These are phyloP conservation scores for Solanum bulbocastanum DNA, from an alignment of 257 asterid genomes.

Conservation along the genomic window DNA sequence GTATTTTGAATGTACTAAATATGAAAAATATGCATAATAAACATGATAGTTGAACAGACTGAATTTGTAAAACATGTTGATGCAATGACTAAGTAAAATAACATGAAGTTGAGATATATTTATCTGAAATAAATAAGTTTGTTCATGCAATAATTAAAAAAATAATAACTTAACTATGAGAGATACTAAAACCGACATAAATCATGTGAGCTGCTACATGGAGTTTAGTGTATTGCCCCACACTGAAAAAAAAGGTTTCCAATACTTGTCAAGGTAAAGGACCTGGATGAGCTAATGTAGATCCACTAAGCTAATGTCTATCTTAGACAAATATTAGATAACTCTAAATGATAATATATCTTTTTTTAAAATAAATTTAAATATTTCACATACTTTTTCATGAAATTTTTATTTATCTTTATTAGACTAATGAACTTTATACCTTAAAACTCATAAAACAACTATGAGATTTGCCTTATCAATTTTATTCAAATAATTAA, in stretches of 20 bases:
- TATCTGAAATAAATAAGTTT: not conserved
- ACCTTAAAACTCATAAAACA: not conserved
- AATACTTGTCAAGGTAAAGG: not conserved
- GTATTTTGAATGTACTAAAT: not conserved
- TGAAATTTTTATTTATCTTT: no score
- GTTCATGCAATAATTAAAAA: not conserved
- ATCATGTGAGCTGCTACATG: not conserved
- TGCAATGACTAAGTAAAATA: not conserved
- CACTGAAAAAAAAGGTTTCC: no score
- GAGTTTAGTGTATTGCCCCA: rapidly evolving
- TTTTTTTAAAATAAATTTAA: no score
- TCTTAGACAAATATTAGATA: not conserved
- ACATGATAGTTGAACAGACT: not conserved
- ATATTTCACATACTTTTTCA: not conserved
- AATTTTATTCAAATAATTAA: no score
- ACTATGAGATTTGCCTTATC: not conserved
- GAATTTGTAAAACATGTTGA: not conserved
- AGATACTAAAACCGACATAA: not conserved
- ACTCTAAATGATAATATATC: not conserved
- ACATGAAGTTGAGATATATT: not conserved
- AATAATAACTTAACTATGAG: not conserved
- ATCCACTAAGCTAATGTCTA: not conserved
- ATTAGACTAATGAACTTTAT: not conserved
- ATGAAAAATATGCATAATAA: not conserved
- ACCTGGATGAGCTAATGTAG: not conserved